A percentile compares a stretch with the other conserved stretches of the same genome.
Conservation (phyloP, 257 asterid genomes). For the Perilla frutescens region DNA sequence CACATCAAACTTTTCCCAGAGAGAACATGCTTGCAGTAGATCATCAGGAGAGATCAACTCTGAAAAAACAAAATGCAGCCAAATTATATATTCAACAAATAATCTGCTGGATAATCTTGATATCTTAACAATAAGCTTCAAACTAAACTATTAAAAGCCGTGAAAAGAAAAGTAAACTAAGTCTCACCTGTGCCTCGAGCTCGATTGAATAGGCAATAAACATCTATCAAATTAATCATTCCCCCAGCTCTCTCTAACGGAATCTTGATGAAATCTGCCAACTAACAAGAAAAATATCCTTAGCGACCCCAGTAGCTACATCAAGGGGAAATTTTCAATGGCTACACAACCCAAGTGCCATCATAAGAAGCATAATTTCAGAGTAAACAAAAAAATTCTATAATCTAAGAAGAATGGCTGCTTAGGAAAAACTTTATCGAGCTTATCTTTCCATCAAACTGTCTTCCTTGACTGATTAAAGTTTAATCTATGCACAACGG, state of each 20-base stretch:
- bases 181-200: slow-evolving; percentile 98
- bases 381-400: background rate
- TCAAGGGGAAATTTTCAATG: slow-evolving; percentile 13
- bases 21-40: slow-evolving; percentile 91
- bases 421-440: background rate
- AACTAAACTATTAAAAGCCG: slow-evolving; percentile 5
- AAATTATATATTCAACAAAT: slow-evolving; percentile 25
- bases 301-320: slow-evolving; percentile 30
- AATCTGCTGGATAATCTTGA: background rate
- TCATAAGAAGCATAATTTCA: slow-evolving; percentile 4
- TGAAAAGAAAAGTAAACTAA: slow-evolving; percentile 9
- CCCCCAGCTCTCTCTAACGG: slow-evolving; percentile 97
- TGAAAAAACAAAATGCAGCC: slow-evolving; percentile 36
- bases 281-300: slow-evolving; percentile 49
- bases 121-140: slow-evolving; percentile 11
- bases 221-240: slow-evolving; percentile 85
- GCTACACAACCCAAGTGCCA: slow-evolving; percentile 21
- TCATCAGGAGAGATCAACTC: slow-evolving; percentile 98
- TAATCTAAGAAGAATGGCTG: background rate
- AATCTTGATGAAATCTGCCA: slow-evolving; percentile 91
- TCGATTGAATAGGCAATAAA: slow-evolving; percentile 95
- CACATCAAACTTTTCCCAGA: slow-evolving; percentile 97
- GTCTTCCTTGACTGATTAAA: background rate
- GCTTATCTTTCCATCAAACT: background rate
- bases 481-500: background rate